Conservation (phyloP, 225 moss, liverwort and hornwort species). For the Takakia lepidozioides region DNA sequence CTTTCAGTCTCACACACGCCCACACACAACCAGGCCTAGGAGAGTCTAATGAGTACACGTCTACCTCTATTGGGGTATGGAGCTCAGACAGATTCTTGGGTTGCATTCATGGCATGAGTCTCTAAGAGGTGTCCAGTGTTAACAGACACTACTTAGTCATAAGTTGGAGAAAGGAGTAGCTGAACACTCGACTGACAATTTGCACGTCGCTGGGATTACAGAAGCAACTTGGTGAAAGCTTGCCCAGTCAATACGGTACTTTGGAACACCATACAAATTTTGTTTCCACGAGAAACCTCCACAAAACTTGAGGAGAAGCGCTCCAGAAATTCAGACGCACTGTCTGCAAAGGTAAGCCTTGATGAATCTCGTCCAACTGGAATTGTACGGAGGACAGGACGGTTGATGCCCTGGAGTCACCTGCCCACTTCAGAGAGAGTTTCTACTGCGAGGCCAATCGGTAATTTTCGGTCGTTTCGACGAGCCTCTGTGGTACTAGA, state of each 20-base stretch:
- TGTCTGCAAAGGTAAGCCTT: too few relatives aligned
- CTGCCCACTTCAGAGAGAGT: not conserved
- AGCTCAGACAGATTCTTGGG: not conserved
- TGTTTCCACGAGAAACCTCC: conserved; percentile 73
- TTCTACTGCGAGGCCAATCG: too few relatives aligned
- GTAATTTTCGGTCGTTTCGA: too few relatives aligned
- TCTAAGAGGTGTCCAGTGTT: conserved; percentile 1
- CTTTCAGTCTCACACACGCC: too few relatives aligned
- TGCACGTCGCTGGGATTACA: conserved; percentile 16
- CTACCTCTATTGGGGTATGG: not conserved
- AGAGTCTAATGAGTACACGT: not conserved
- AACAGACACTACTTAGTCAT: too few relatives aligned
- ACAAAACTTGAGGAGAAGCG: conserved; percentile 34
- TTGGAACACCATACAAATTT: conserved; percentile 96
- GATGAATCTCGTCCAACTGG: not conserved
- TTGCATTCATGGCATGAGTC: not conserved
- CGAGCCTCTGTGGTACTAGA: too few relatives aligned
- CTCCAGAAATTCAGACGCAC: not conserved
- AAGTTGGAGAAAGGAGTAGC: not conserved
- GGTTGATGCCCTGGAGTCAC: not conserved
- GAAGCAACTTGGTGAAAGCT: conserved; percentile 29
- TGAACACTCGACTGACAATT: not conserved
- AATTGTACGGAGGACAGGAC: not conserved
- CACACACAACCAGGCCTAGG: too few relatives aligned
- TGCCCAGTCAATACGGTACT: conserved; percentile 68